Conservation (phyloP, 495 filamentous ascomycete species). For the Lepidopterella palustris region DNA sequence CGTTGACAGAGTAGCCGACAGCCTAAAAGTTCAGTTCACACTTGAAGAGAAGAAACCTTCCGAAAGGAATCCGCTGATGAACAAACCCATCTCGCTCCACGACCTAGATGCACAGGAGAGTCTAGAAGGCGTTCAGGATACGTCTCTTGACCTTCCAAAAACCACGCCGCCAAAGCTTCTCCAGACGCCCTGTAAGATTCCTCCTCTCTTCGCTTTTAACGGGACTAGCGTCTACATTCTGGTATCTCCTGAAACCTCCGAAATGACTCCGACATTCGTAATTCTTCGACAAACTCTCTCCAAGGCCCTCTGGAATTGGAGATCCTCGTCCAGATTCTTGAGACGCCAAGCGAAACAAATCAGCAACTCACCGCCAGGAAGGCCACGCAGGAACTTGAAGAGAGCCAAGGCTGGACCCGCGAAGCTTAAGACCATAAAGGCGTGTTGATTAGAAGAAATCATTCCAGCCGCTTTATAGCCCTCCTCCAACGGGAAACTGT, state of each 20-base stretch:
- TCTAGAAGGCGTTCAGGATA: constrained; percentile 23
- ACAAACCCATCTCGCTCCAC: constrained; percentile 53
- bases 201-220: constrained; percentile 56
- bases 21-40: constrained; percentile 29
- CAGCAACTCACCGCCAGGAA: constrained; percentile 64
- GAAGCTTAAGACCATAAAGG: constrained; percentile 42
- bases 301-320: constrained; percentile 52
- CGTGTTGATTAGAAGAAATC: constrained; percentile 43
- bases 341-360: constrained; percentile 48
- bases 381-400: constrained; percentile 60
- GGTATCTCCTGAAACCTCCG: constrained; percentile 43
- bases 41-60: constrained; percentile 5
- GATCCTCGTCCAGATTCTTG: constrained; percentile 49
- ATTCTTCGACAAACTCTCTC: constrained; percentile 46
- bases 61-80: neutral
- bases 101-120: constrained; percentile 39
- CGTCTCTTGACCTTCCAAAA: constrained; percentile 42
- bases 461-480: constrained; percentile 43
- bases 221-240: constrained; percentile 58
- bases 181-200: constrained; percentile 55
- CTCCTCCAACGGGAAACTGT: constrained; percentile 58
- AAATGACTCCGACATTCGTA: constrained; percentile 48
- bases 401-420: constrained; percentile 59
- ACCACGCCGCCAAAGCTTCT: constrained; percentile 49
- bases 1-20: constrained; percentile 48